A percentile compares a stretch with the other conserved stretches of the same genome.
These are phyloP conservation scores for Verbena officinalis DNA, from an alignment of 257 asterid species.

Conservation along the genomic window DNA sequence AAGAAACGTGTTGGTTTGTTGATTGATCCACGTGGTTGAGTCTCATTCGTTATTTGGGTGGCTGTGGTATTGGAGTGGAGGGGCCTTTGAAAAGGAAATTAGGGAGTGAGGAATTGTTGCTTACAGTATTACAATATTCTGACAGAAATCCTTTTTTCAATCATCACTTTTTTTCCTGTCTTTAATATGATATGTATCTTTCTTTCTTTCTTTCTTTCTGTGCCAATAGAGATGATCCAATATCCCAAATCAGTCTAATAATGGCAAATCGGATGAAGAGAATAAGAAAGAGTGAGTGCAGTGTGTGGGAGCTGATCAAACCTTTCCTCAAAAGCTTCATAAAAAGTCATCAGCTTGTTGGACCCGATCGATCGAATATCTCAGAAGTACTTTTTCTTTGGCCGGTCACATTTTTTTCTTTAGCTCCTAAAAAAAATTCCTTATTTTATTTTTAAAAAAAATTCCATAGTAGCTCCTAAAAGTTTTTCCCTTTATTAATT, in stretches of 20 bases:
- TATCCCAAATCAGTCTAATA: slow-evolving; percentile 7
- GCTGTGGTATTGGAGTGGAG: slow-evolving; percentile 12
- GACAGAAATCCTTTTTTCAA: slow-evolving; percentile 24
- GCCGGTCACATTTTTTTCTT: no score
- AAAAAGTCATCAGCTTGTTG: no score
- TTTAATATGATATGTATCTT: no score
- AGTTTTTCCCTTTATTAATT: slow-evolving; percentile 21
- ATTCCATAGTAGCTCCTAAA: no score
- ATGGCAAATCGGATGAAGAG: slow-evolving; percentile 21
- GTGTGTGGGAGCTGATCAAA: background rate
- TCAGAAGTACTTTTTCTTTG: no score
- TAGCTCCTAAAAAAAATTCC: no score
- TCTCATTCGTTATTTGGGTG: slow-evolving; percentile 30
- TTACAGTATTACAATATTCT: slow-evolving; percentile 34
- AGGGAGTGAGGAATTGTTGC: slow-evolving; percentile 21
- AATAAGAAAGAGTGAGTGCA: background rate
- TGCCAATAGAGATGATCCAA: slow-evolving; percentile 6
- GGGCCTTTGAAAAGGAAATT: slow-evolving; percentile 24
- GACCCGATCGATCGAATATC: no score
- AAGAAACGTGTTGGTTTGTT: background rate
- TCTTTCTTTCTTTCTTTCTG: slow-evolving; percentile 20
- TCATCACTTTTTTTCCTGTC: slow-evolving; percentile 22
- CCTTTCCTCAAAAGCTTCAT: slow-evolving; percentile 35
- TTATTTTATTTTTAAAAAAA: no score
- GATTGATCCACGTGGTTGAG: slow-evolving; percentile 34